phyloP scores from a whole-genome alignment of 148 eudicot genomes.

The Mesembryanthemum crystallinum region DNA sequence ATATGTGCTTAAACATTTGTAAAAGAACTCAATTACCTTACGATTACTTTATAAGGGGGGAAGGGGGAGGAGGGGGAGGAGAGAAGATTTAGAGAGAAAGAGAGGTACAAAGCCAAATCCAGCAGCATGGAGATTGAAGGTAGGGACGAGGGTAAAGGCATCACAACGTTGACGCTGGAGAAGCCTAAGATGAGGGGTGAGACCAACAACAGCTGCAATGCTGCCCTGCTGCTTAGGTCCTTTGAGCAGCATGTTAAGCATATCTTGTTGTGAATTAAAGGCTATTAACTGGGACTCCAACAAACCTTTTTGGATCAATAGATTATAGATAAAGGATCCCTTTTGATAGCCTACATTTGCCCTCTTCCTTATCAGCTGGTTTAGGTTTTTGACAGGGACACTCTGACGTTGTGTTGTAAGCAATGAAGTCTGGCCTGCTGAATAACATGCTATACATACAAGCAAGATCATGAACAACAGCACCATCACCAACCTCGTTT shows the following conservation, averaged over 20 bases:
- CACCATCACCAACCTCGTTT: conserved; percentile 29
- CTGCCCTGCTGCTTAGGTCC: conserved; percentile 16
- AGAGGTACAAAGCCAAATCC: conserved; percentile 28
- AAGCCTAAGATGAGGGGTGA: conserved; percentile 19
- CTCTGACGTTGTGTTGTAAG: not conserved
- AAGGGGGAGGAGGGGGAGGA: not conserved
- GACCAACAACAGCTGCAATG: conserved; percentile 27
- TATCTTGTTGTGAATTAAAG: not conserved
- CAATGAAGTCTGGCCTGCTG: conserved; percentile 30
- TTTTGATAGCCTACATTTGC: conserved; percentile 18
- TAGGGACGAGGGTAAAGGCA: conserved; percentile 11
- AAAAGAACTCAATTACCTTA: too few relatives aligned
- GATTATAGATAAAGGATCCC: conserved; percentile 22
- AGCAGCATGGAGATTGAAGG: conserved; percentile 14
- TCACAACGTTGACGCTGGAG: conserved; percentile 11
- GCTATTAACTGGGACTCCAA: conserved; percentile 19
- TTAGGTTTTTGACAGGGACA: not conserved
- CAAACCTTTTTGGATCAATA: conserved; percentile 21
- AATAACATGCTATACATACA: conserved; percentile 21
- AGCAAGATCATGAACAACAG: conserved; percentile 27
- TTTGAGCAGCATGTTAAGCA: conserved; percentile 15
- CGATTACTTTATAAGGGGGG: not conserved
- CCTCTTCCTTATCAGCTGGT: conserved; percentile 22
- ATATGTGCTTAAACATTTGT: too few relatives aligned
- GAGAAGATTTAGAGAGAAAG: not conserved